Conservation (phyloP, 257 asterid species). For the Solanum virginianum region DNA sequence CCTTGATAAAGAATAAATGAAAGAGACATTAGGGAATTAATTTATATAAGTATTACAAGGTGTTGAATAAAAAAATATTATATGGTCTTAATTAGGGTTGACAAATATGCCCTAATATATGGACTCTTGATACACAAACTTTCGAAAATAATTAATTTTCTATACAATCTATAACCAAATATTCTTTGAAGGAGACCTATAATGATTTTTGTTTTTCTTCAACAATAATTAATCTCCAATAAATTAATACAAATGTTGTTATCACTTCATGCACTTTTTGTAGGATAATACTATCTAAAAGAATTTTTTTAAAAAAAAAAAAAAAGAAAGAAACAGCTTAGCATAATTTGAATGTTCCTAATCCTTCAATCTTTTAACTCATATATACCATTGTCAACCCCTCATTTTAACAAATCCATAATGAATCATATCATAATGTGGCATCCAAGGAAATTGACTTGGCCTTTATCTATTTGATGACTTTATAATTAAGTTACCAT, state of each 20-base stretch:
- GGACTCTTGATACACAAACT: not conserved
- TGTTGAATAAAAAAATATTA: not conserved
- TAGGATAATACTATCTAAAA: conserved; percentile 3
- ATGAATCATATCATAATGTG: conserved; percentile 6
- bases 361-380: conserved; percentile 17
- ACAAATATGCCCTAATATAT: conserved; percentile 13
- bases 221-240: not conserved
- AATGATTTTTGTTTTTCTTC: conserved; percentile 10
- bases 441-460: conserved; percentile 42
- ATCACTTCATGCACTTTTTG: conserved; percentile 26
- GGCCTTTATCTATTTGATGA: conserved; percentile 7
- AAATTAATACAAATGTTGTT: conserved; percentile 15
- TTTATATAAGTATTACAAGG: not conserved
- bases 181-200: conserved; percentile 16
- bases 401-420: conserved; percentile 32
- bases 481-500: not conserved
- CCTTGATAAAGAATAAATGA: not conserved
- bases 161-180: not conserved
- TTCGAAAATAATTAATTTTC: not conserved
- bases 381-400: conserved; percentile 34
- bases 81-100: conserved; percentile 14
- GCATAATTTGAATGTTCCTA: conserved; percentile 15
- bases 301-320: conserved; percentile 24
- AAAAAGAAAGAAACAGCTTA: conserved; percentile 29
- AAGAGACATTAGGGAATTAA: not conserved